Evolutionary conservation across 192 early-diverging fungal genomes (phyloP).

Genomic region (Backusella luteola): DNA sequence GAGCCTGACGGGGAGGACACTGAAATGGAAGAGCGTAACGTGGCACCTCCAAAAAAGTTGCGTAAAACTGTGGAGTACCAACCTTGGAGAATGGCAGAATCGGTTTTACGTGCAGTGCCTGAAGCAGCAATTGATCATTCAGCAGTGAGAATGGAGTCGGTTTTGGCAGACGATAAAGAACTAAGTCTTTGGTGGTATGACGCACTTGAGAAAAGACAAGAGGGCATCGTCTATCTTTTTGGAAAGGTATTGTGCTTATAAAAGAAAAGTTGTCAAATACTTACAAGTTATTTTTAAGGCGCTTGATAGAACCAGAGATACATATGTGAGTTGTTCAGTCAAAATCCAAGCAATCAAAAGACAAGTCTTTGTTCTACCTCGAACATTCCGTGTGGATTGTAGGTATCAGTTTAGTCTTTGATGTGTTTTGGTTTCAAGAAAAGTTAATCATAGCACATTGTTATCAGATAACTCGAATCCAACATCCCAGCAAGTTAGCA

Average conservation of each 20-base stretch:
- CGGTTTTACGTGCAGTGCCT: not conserved
- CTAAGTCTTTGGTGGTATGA: conserved; percentile 80
- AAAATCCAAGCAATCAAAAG: conserved; percentile 75
- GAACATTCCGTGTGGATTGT: conserved; percentile 49
- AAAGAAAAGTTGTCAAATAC: not conserved
- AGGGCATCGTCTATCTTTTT: conserved; percentile 84
- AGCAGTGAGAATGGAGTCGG: not conserved
- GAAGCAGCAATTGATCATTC: not conserved
- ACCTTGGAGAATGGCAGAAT: not conserved
- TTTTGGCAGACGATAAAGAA: not conserved
- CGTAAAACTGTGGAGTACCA: not conserved
- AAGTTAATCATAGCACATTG: not conserved
- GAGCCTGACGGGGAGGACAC: not conserved
- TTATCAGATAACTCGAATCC: conserved; percentile 37
- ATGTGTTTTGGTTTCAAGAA: not conserved
- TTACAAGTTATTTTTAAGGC: conserved; percentile 17
- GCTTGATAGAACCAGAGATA: conserved; percentile 43
- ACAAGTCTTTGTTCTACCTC: conserved; percentile 90
- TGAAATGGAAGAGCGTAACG: not conserved
- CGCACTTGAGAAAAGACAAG: conserved; percentile 69
- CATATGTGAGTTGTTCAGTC: conserved; percentile 79
- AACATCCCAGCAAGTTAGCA: conserved; percentile 57
- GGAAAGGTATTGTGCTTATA: conserved; percentile 58
- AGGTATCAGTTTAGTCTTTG: not conserved
- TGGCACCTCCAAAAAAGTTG: not conserved